Conservation (phyloP, 1,284 basidiomycete species). For the Ceratobasidium sp. region DNA sequence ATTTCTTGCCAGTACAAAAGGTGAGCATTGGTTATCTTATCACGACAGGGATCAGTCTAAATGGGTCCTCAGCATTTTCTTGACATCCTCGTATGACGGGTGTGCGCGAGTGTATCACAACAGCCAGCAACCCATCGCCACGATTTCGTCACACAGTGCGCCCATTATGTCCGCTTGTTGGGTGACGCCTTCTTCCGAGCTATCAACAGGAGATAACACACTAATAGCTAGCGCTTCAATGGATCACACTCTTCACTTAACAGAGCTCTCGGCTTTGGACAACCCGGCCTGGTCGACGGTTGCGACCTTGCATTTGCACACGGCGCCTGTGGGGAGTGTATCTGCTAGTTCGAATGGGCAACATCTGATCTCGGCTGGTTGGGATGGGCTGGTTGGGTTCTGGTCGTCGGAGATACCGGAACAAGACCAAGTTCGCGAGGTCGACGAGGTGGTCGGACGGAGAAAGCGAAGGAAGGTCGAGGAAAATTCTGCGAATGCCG, state of each 20-base stretch:
- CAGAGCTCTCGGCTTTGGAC: constrained; percentile 51
- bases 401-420: constrained; percentile 72
- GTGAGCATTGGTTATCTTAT: constrained; percentile 55
- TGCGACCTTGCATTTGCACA: constrained; percentile 76
- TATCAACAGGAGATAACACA: constrained; percentile 50
- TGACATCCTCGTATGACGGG: constrained; percentile 84
- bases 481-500: background rate
- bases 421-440: constrained; percentile 63
- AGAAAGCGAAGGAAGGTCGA: constrained; percentile 63
- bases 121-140: constrained; percentile 62
- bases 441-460: constrained; percentile 53
- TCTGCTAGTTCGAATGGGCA: constrained; percentile 60
- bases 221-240: constrained; percentile 82
- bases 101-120: constrained; percentile 76
- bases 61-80: constrained; percentile 62
- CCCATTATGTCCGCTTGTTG: constrained; percentile 74
- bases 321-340: constrained; percentile 72
- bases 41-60: constrained; percentile 11
- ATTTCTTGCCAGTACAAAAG: constrained; percentile 72
- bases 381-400: constrained; percentile 81
- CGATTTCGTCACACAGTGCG: constrained; percentile 62
- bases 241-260: constrained; percentile 77
- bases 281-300: constrained; percentile 52
- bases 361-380: constrained; percentile 74
- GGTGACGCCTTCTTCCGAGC: constrained; percentile 55